Conservation (phyloP, 108 stramenopile species). For the Epipyxis sp. region DNA sequence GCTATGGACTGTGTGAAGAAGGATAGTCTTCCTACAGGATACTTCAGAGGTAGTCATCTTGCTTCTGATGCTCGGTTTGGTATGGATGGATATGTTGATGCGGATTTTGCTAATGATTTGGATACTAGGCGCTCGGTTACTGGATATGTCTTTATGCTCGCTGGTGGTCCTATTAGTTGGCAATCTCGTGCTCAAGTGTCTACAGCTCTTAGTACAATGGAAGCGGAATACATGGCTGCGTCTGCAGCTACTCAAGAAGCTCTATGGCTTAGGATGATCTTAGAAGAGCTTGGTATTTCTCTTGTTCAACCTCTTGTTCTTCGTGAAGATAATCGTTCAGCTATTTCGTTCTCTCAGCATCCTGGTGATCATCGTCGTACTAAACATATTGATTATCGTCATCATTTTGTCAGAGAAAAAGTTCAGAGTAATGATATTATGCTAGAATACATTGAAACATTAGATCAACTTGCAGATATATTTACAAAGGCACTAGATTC, state of each 20-base stretch:
- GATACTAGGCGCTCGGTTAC: slow-evolving; percentile 32
- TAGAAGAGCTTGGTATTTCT: not conserved
- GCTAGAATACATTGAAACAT: no score
- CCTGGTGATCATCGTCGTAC: slow-evolving; percentile 8
- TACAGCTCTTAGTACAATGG: slow-evolving; percentile 22
- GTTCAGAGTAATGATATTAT: no score
- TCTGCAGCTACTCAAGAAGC: slow-evolving; percentile 17
- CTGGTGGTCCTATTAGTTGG: slow-evolving; percentile 26
- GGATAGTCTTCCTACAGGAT: slow-evolving; percentile 11
- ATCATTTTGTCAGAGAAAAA: slow-evolving; percentile 20
- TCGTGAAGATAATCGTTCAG: slow-evolving; percentile 17
- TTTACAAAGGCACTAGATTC: no score
- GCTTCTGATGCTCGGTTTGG: no score
- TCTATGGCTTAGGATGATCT: slow-evolving; percentile 18
- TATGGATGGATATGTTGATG: slow-evolving; percentile 31
- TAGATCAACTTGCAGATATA: no score
- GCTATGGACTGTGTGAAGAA: slow-evolving; percentile 8
- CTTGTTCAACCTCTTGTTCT: not conserved
- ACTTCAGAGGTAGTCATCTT: no score
- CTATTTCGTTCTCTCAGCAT: slow-evolving; percentile 13
- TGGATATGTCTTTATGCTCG: slow-evolving; percentile 25
- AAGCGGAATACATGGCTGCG: slow-evolving; percentile 21
- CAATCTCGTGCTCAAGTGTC: slow-evolving; percentile 20
- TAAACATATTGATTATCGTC: not conserved
- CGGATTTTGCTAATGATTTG: slow-evolving; percentile 21